These are phyloP conservation scores for Podila minutissima DNA, from an alignment of 192 early-diverging fungal genomes.

Conservation along the genomic window DNA sequence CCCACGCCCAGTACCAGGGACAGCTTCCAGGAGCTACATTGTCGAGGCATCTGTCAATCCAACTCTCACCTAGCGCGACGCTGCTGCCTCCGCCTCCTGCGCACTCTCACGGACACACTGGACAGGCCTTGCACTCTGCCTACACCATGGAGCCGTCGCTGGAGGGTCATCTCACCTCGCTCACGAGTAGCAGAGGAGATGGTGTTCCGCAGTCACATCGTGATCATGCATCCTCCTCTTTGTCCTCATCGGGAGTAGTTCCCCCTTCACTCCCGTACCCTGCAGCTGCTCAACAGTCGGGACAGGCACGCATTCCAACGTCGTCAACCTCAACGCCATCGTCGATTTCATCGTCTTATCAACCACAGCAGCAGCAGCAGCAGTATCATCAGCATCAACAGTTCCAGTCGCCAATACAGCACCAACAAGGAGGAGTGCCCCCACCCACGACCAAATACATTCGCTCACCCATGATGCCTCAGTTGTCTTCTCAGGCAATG, in stretches of 20 bases:
- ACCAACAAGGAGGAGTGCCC: slow-evolving; percentile 20
- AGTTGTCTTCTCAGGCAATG: slow-evolving; percentile 47
- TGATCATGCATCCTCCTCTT: neutral
- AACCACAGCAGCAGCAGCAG: neutral
- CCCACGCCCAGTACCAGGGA: slow-evolving; percentile 30
- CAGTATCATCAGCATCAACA: slow-evolving; percentile 15
- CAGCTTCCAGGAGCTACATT: slow-evolving; percentile 35
- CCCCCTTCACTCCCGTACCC: neutral
- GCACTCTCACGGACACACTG: neutral
- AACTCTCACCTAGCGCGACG: slow-evolving; percentile 29
- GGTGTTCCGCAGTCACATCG: neutral
- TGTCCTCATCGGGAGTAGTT: neutral
- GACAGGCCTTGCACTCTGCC: slow-evolving; percentile 20
- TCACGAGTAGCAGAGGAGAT: no score
- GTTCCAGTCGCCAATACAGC: slow-evolving; percentile 6
- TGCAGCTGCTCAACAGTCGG: neutral
- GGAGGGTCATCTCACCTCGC: slow-evolving; percentile 2
- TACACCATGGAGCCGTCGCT: slow-evolving; percentile 7
- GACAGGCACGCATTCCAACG: neutral
- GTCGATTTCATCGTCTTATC: slow-evolving; percentile 11
- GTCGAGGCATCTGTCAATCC: slow-evolving; percentile 45
- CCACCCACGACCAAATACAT: slow-evolving; percentile 40
- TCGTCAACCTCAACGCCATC: neutral
- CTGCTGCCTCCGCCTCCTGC: slow-evolving; percentile 33
- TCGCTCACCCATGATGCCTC: slow-evolving; percentile 46